These are phyloP conservation scores for Moringa oleifera DNA, from an alignment of 345 rosid genomes.

Conservation along the genomic window DNA sequence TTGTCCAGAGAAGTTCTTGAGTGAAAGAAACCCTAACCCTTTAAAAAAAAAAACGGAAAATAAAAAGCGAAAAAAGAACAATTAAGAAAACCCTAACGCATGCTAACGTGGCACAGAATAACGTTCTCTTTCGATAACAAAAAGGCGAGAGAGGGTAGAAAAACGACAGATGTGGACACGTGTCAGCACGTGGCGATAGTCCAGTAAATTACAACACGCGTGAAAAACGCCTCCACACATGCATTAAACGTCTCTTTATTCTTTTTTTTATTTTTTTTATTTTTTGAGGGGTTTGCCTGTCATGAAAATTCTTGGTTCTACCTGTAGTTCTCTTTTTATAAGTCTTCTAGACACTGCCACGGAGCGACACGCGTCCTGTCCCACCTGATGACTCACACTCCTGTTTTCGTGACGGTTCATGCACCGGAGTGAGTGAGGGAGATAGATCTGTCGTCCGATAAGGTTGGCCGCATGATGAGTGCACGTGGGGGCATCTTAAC, in stretches of 20 bases:
- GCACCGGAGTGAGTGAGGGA: too few species aligned
- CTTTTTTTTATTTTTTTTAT: background rate
- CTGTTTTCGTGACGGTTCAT: slow-evolving; percentile 33
- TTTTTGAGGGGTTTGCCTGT: background rate
- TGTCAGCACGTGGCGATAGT: slow-evolving; percentile 17
- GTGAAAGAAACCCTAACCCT: slow-evolving; percentile 39
- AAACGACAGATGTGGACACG: slow-evolving; percentile 10
- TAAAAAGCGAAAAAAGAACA: too few species aligned
- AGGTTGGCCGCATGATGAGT: slow-evolving; percentile 28
- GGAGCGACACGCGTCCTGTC: slow-evolving; percentile 24
- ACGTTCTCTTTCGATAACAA: background rate
- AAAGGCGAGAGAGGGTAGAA: too few species aligned
- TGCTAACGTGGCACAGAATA: slow-evolving; percentile 18
- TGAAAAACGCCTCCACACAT: slow-evolving; percentile 16
- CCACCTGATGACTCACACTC: slow-evolving; percentile 15
- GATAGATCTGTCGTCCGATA: slow-evolving; percentile 9
- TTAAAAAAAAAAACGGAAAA: background rate
- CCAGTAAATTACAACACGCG: slow-evolving; percentile 23
- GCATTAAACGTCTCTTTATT: background rate
- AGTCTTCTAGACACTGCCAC: slow-evolving; percentile 2
- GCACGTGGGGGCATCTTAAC: slow-evolving; percentile 29
- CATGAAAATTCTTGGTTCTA: background rate
- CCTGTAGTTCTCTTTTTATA: background rate
- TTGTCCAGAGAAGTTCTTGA: slow-evolving; percentile 20
- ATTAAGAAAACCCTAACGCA: too few species aligned